Base-by-base conservation (phyloP, 73 alveolate species). In the Diophrys appendiculata region DNA sequence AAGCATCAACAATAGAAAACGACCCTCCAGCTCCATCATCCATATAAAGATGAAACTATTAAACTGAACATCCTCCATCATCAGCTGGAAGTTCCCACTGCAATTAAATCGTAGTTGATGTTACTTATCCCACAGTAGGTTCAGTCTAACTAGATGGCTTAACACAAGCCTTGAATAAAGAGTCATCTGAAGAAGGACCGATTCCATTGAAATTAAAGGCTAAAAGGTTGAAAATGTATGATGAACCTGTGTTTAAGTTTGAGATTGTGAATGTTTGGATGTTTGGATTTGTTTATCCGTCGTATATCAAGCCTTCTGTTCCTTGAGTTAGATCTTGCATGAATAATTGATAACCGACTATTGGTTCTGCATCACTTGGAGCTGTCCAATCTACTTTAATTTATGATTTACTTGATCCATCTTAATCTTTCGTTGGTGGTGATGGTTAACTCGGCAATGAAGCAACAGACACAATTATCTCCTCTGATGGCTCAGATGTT, bases 51-150 rank as follows among this genome's bases (percentile, higher is more conserved):
- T 72, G 77, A 34, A 68, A 91, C 68, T 90, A 87, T 26, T 68
- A 72, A 28, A 88, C 78, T 26, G 79, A 69, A 35, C 97, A 91
- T 53, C 97, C 97, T 29, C 97, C 97, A 67, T 69, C 71, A 26
- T 76, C 74, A 1, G 5, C 1, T 28, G 97, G 97, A 23, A 78
- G 80, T 13, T 69, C 77, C 97, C 97, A 91, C 0, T 68, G 54
- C 23, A 91, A 33, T 33, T 73, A 35, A 26, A 91, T 82, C 33
- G 75, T 52, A 28, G 90, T 87, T 52, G 65, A 54, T 2, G 89
- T 79, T 25, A 80, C 78, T 5, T 78, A 24, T 24, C 70, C 72
- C n/a, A 73, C 83, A 2, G 35, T 71, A 27, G 88, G 86, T 1
- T 84, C 68, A 24, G 56, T n/a, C 13, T 69, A 29, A 1, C 77